phyloP scores from a whole-genome alignment of 2,329 filamentous ascomycete genomes.

The Botryotinia narcissicola region DNA sequence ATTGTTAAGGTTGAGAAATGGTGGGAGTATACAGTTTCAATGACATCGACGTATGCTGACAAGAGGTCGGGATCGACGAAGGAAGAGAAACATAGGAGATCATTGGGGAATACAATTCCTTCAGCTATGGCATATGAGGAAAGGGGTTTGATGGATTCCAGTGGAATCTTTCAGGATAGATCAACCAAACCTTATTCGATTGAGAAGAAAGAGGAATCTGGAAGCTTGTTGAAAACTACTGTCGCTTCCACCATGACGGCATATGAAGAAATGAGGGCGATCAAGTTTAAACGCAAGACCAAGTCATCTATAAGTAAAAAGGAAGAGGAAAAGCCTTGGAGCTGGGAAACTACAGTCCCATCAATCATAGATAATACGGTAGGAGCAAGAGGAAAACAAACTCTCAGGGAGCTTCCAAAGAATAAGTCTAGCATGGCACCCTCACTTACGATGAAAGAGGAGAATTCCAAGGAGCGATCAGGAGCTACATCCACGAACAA shows the following conservation, averaged over 20 bases:
- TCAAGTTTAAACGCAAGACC: not conserved
- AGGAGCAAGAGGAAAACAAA: not conserved
- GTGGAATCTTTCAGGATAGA: not conserved
- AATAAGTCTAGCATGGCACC: not conserved
- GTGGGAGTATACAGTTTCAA: slow-evolving; percentile 11
- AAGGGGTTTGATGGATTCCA: not conserved
- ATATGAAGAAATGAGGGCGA: not conserved
- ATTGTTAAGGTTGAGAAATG: slow-evolving; percentile 5
- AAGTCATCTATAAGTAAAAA: not conserved
- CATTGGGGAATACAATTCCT: no score
- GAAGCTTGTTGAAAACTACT: not conserved
- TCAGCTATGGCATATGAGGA: not conserved
- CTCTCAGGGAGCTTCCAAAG: not conserved
- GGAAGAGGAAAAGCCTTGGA: not conserved
- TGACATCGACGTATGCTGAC: no score
- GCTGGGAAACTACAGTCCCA: not conserved
- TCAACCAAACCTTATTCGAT: not conserved
- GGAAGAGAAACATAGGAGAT: no score
- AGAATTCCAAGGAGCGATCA: not conserved
- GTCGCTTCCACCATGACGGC: not conserved
- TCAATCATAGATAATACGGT: not conserved
- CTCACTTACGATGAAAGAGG: not conserved
- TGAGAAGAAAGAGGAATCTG: not conserved
- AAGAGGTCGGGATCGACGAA: no score
- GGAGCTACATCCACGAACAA: not conserved